Evolutionary conservation across 2,329 filamentous ascomycete genomes (phyloP), one percentile per base, ranked within the genome.

Genomic region (Botryosphaeria dothidea): DNA sequence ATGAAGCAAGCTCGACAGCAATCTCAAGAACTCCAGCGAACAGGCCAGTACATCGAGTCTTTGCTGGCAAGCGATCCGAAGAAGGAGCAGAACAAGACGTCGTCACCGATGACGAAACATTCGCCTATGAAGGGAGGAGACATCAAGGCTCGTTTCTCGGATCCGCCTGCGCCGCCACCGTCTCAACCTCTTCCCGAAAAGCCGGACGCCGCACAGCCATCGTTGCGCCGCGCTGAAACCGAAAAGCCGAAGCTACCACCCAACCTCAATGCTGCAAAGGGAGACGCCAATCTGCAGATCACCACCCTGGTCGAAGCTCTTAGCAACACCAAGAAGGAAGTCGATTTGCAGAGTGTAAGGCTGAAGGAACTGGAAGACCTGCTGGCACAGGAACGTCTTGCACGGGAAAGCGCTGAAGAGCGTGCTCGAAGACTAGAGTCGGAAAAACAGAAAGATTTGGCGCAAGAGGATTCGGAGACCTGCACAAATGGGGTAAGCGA

Each of bases 111-210:
- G 57, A 76, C 81, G 69, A 76, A 72, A 66, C 71, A 80, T 67
- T 78, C 80, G 11, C 81, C 81, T 5, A 74, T 79, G 52, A 90
- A 92, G 69, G 80, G 88, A n/a, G n/a, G n/a, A 21, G 93, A 97
- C 72, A 82, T 89, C 45, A 94, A 95, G 71, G 87, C 91, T 4
- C 87, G 93, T 61, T 98, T 97, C 75, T 95, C 92, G 1, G 93
- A 97, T 65, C 94, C 94, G 58, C 94, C 94, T 3, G 94, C 93
- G 23, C 94, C 94, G 7, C 94, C 94, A 27, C 94, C 94, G 29
- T 93, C 96, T 70, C 93, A 96, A 71, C 94, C 94, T 15, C 82
- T 98, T 5, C 94, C 94, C 0, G 93, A 97, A 74, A 97, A 97
- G 76, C 94, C 94, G 0, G 92, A 96, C 29, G 87, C 85, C 17